Conservation (phyloP, 2,329 filamentous ascomycete species). For the Cryphonectria naterciae region DNA sequence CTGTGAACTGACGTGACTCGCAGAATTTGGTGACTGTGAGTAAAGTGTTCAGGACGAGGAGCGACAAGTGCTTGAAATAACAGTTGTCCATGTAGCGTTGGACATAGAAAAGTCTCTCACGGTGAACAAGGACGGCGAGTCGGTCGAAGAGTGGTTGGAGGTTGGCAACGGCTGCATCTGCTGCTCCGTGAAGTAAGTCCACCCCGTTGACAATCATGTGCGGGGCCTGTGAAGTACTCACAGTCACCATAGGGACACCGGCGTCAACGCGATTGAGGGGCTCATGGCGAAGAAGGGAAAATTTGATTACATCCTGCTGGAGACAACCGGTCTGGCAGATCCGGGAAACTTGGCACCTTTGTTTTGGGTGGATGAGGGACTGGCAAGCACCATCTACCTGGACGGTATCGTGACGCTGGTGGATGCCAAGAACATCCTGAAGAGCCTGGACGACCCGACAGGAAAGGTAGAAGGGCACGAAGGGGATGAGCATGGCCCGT, state of each 20-base stretch:
- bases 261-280: conserved; percentile 92
- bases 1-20: conserved; percentile 27
- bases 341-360: conserved; percentile 93
- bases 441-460: conserved; percentile 74
- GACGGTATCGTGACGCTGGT: conserved; percentile 96
- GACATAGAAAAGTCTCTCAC: conserved; percentile 97
- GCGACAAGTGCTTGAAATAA: conserved; percentile 17
- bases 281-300: conserved; percentile 91
- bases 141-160: conserved; percentile 93
- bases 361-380: conserved; percentile 96
- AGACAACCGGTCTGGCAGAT: conserved; percentile 94
- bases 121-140: conserved; percentile 79
- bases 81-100: conserved; percentile 59
- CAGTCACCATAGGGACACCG: conserved; percentile 68
- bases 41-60: conserved; percentile 31
- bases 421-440: conserved; percentile 90
- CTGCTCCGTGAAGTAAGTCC: conserved; percentile 84
- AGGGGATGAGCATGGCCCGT: conserved; percentile 61
- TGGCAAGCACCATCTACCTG: conserved; percentile 93
- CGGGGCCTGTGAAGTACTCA: background rate
- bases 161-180: conserved; percentile 97
- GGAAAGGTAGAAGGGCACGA: conserved; percentile 57
- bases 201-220: too few species aligned
- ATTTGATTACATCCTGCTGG: conserved; percentile 97
- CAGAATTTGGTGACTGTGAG: conserved; percentile 82